phyloP scores from a whole-genome alignment of 164 flowering plant genomes.

The Paratinospora sagittata region DNA sequence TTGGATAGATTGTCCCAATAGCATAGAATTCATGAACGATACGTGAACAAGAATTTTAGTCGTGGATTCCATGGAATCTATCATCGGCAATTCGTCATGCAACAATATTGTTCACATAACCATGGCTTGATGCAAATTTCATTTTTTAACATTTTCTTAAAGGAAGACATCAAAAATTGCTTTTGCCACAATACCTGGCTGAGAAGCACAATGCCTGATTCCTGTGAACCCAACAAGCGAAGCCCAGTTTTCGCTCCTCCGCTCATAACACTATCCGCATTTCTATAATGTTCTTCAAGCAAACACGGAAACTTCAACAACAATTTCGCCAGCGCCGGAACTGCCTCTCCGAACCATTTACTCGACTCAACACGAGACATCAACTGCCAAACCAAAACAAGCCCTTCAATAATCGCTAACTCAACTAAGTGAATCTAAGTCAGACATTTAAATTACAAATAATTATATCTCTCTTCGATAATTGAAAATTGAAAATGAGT shows the following conservation, averaged over 20 bases:
- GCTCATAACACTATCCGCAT: constrained; percentile 29
- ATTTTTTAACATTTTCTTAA: no score
- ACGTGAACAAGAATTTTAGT: background rate
- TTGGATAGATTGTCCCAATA: background rate
- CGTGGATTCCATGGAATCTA: background rate
- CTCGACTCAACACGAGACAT: constrained; percentile 46
- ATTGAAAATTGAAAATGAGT: background rate
- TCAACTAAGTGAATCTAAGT: no score
- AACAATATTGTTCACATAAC: background rate
- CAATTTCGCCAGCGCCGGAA: constrained; percentile 61
- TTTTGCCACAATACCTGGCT: constrained; percentile 47
- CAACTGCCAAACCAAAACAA: constrained; percentile 30
- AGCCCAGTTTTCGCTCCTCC: constrained; percentile 41
- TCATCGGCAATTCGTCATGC: background rate
- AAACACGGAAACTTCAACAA: constrained; percentile 59
- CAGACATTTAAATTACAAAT: no score
- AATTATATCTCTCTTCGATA: background rate
- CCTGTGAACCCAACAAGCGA: constrained; percentile 52
- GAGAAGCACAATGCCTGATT: constrained; percentile 69
- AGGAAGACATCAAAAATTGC: no score
- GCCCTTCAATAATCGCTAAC: background rate
- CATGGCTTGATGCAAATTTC: no score
- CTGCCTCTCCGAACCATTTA: constrained; percentile 61
- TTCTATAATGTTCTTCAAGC: constrained; percentile 59
- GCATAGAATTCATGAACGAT: background rate